Evolutionary conservation across 495 filamentous ascomycete genomes (phyloP).

Genomic region (Friedmanniomyces endolithicus): DNA sequence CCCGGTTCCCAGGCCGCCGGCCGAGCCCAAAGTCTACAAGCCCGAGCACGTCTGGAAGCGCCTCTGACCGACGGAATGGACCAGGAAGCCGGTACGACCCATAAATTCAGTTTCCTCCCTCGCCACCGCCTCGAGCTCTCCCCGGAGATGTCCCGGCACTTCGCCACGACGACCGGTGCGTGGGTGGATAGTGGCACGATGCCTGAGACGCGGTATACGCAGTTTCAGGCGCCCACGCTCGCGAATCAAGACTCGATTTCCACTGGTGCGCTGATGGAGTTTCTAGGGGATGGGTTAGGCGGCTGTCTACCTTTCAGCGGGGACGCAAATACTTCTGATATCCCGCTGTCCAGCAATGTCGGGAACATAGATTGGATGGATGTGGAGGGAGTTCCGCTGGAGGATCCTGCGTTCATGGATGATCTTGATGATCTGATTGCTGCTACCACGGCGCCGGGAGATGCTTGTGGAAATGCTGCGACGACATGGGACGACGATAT

Average conservation of each 20-base stretch:
- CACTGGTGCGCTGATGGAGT: constrained; percentile 18
- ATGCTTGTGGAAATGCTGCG: background rate
- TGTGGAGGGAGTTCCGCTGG: background rate
- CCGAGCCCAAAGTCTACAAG: background rate
- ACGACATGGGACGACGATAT: background rate
- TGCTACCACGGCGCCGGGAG: background rate
- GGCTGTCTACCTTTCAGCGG: constrained; percentile 6
- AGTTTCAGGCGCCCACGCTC: background rate
- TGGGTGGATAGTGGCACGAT: constrained; percentile 14
- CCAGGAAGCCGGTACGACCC: background rate
- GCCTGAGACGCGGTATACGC: background rate
- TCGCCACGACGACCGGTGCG: constrained; percentile 9
- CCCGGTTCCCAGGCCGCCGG: background rate
- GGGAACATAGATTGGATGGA: constrained; percentile 1
- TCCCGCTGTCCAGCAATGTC: background rate
- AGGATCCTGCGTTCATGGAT: background rate
- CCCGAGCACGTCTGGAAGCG: background rate
- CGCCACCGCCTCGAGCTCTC: constrained; percentile 12
- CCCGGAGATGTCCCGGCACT: constrained; percentile 1
- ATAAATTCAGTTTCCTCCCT: background rate
- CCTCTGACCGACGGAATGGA: background rate
- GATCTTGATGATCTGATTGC: constrained; percentile 8
- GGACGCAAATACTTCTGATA: constrained; percentile 1
- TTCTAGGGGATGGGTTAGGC: constrained; percentile 6
- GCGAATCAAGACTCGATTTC: background rate